Base-by-base conservation (phyloP, 2,329 filamentous ascomycete species). In the Botryotinia globosa region DNA sequence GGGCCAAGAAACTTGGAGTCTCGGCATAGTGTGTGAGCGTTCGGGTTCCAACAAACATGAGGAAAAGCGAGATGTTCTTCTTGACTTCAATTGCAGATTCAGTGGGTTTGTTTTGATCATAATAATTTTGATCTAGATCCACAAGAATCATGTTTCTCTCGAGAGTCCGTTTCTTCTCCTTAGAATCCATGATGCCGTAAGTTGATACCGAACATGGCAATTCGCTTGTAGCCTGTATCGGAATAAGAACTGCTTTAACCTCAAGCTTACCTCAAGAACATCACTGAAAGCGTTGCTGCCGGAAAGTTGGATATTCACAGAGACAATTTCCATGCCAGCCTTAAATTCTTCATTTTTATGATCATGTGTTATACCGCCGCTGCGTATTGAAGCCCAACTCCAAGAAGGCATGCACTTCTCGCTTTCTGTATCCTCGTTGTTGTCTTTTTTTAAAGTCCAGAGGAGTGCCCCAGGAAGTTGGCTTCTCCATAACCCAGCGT, bases 121-220 rank as follows among this genome's bases (percentile, higher is more conserved):
- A 51, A n/a, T 51, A 6, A 51, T 14, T 14, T 5, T 10, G 48
- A 54, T n/a, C 51, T 29, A 54, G 12, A 29, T n/a, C 0, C 25
- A 54, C 51, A 29, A 0, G 0, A 2, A 54, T 54, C 2, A 1
- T 1, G 7, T 8, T 0, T 0, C 7, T n/a, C 14, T 2, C 5
- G 6, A 54, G 0, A 8, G 51, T 4, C 51, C n/a, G 18, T 18
- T 54, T 14, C n/a, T 18, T n/a, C 25, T 54, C 25, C 51, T 54
- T n/a, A 8, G 6, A 0, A 0, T 54, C 51, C 7, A 4, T 54
- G 6, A 4, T 8, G 2, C 3, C 2, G 10, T 54, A 54, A 54
- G 5, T 0, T 18, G 51, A 29, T 54, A 54, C 4, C 14, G n/a
- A 16, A 54, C 16, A 3, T 29, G 14, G 51, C 14, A 0, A 1